Evolutionary conservation across 129 eudicot genomes (phyloP).

Genomic region (Chrysanthemum makinoi): DNA sequence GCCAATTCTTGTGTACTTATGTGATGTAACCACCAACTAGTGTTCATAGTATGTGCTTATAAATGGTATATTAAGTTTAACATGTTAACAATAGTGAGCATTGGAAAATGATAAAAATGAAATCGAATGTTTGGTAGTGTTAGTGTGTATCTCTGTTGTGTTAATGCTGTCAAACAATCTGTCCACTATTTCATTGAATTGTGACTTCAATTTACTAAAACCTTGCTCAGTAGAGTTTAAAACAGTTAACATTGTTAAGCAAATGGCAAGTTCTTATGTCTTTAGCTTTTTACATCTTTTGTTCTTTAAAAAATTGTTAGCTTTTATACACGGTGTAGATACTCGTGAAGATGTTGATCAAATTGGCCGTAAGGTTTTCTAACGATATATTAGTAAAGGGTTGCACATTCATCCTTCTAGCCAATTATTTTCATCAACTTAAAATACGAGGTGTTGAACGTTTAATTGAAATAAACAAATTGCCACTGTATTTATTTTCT

Average conservation of each 20-base stretch:
- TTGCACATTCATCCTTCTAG: neutral
- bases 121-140: neutral
- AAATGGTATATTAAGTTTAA: neutral
- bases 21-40: neutral
- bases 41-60: neutral
- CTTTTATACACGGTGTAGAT: neutral
- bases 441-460: neutral
- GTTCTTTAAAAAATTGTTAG: slow-evolving; percentile 2
- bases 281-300: neutral
- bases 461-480: no score
- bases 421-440: neutral
- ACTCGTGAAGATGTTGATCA: slow-evolving; percentile 11
- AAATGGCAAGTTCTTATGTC: neutral
- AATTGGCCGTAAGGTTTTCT: neutral
- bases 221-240: neutral
- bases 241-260: neutral
- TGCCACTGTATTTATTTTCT: no score
- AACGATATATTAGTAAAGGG: neutral
- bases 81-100: neutral
- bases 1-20: neutral
- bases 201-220: slow-evolving; percentile 5
- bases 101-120: neutral
- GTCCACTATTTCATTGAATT: neutral
- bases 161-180: neutral
- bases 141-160: slow-evolving; percentile 9